These are phyloP conservation scores for Exophiala lecanii-corni DNA, from an alignment of 2,329 filamentous ascomycete species.

Conservation along the genomic window DNA sequence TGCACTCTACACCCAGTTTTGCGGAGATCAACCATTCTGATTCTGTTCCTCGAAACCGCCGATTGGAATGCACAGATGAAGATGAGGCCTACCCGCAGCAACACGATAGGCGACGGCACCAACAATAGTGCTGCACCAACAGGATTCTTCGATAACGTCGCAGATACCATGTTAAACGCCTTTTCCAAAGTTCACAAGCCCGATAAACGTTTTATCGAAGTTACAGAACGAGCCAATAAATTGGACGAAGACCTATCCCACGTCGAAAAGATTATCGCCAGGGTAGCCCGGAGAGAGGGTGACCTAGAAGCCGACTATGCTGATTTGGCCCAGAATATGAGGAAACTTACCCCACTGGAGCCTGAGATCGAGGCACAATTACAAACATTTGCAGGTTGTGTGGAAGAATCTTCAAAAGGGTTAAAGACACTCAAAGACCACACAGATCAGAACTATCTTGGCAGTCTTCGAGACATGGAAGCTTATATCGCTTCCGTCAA, in stretches of 20 bases:
- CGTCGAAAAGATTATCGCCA: conserved; percentile 91
- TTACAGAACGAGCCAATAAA: conserved; percentile 87
- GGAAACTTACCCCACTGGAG: conserved; percentile 84
- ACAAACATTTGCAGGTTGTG: conserved; percentile 78
- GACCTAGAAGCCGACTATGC: conserved; percentile 85
- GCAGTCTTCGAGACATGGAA: conserved; percentile 89
- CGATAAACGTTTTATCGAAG: conserved; percentile 90
- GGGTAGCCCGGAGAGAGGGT: conserved; percentile 79
- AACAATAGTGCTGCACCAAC: conserved; percentile 39
- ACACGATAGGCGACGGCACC: conserved; percentile 43
- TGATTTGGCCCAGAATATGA: conserved; percentile 90
- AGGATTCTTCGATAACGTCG: conserved; percentile 88
- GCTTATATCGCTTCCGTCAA: conserved; percentile 87
- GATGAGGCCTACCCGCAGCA: conserved; percentile 63
- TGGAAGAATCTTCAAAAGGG: conserved; percentile 76
- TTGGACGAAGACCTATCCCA: conserved; percentile 88
- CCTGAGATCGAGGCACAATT: conserved; percentile 78
- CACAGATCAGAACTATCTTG: conserved; percentile 93
- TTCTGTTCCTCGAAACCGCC: conserved; percentile 82
- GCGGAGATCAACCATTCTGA: conserved; percentile 73
- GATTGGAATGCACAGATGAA: conserved; percentile 98
- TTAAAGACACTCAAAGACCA: conserved; percentile 79
- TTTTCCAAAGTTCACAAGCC: conserved; percentile 96
- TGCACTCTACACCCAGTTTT: conserved; percentile 84
- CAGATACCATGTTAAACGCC: conserved; percentile 93